phyloP scores from a whole-genome alignment of 2,329 filamentous ascomycete genomes.

The Fusarium decemcellulare region DNA sequence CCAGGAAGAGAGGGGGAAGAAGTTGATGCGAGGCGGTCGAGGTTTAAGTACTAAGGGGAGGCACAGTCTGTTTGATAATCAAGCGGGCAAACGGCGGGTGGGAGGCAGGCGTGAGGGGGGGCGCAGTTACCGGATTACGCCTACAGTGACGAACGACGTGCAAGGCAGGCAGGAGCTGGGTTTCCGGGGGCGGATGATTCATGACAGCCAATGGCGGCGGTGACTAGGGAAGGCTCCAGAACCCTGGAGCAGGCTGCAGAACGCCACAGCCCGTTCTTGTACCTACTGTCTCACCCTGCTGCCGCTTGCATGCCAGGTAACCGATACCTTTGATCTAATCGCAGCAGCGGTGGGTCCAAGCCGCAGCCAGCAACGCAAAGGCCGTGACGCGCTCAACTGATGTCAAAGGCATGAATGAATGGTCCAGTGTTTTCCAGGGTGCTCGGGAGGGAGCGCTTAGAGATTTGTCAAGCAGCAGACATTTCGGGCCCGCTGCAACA shows the following conservation, averaged over 20 bases:
- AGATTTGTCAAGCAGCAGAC: background rate
- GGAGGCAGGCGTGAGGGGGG: conserved; percentile 45
- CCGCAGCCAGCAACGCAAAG: background rate
- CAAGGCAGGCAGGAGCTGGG: conserved; percentile 42
- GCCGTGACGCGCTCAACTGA: conserved; percentile 31
- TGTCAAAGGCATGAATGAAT: conserved; percentile 14
- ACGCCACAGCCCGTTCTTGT: conserved; percentile 41
- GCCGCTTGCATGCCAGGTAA: conserved; percentile 30
- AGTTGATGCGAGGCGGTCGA: conserved; percentile 41
- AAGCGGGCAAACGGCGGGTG: conserved; percentile 44
- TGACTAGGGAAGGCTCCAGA: conserved; percentile 57
- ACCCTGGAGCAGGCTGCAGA: conserved; percentile 44
- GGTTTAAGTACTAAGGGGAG: conserved; percentile 51
- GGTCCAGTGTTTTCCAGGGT: conserved; percentile 22
- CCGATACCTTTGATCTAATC: conserved; percentile 26
- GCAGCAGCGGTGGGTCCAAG: conserved; percentile 33
- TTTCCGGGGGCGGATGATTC: conserved; percentile 53
- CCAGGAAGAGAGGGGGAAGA: conserved; percentile 26
- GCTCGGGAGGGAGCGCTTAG: conserved; percentile 25
- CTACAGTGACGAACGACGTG: conserved; percentile 38
- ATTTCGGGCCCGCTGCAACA: background rate
- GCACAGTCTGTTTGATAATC: conserved; percentile 41
- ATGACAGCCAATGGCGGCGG: conserved; percentile 49
- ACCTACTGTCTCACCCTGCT: conserved; percentile 23
- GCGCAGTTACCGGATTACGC: conserved; percentile 48